phyloP scores from a whole-genome alignment of 768 basidiomycete genomes.

The Jaapia argillacea region DNA sequence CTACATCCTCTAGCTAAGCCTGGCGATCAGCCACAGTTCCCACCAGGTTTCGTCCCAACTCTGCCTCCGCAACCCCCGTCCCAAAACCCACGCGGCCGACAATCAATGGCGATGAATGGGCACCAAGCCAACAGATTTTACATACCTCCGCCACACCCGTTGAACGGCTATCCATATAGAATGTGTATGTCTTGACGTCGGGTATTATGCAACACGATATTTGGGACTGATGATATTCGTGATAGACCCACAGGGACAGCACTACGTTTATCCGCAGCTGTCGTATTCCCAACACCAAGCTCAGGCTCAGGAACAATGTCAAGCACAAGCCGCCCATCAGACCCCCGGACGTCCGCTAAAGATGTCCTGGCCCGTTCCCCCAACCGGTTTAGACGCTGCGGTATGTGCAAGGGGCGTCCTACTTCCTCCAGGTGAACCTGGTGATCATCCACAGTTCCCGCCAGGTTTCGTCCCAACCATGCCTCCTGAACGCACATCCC shows the following conservation, averaged over 20 bases:
- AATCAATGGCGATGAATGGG: background rate
- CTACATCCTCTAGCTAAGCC: slow-evolving; percentile 2
- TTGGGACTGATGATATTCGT: background rate
- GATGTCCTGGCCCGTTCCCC: slow-evolving; percentile 3
- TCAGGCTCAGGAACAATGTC: no score
- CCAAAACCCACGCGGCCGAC: background rate
- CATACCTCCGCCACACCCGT: slow-evolving; percentile 2
- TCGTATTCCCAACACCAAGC: no score
- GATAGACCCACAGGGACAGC: slow-evolving; percentile 2
- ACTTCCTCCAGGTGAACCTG: slow-evolving; percentile 2
- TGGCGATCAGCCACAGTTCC: background rate
- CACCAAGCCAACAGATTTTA: background rate
- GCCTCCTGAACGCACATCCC: background rate
- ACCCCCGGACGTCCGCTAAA: no score
- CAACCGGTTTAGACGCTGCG: slow-evolving; percentile 2
- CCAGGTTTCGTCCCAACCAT: background rate
- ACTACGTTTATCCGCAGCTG: background rate
- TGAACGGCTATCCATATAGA: slow-evolving; percentile 1
- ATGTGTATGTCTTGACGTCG: slow-evolving; percentile 2
- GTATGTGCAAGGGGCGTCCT: slow-evolving; percentile 1
- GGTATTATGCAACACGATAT: slow-evolving; percentile 1
- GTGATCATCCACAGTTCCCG: background rate
- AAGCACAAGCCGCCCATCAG: no score
- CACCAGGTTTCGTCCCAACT: background rate
- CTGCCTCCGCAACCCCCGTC: background rate